Evolutionary conservation across 495 filamentous ascomycete genomes (phyloP).

Genomic region (Podospora appendiculata): DNA sequence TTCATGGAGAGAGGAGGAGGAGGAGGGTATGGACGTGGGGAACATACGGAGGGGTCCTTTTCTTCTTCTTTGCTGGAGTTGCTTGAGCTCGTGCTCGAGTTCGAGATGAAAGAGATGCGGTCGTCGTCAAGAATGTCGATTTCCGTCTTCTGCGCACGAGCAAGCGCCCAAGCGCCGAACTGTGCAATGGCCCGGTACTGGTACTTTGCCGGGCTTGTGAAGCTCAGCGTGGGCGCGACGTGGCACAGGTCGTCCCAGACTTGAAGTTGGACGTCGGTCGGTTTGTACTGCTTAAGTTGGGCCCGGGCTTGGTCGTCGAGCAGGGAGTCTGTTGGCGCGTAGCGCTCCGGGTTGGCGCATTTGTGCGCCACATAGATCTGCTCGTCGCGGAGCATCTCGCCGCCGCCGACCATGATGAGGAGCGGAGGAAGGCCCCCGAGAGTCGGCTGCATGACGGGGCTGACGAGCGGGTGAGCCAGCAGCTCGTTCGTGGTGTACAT

Average conservation of each 20-base stretch:
- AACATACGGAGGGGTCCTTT: background rate
- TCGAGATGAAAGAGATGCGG: constrained; percentile 64
- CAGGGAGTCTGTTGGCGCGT: constrained; percentile 58
- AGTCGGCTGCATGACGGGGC: constrained; percentile 75
- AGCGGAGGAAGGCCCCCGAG: constrained; percentile 85
- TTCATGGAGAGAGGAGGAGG: background rate
- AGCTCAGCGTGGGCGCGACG: constrained; percentile 82
- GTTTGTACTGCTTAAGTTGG: constrained; percentile 58
- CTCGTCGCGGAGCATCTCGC: constrained; percentile 84
- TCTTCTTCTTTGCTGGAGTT: background rate
- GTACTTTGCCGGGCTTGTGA: constrained; percentile 86
- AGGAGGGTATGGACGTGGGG: too few relatives aligned
- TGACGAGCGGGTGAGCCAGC: constrained; percentile 80
- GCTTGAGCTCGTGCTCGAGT: constrained; percentile 43
- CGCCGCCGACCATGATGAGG: constrained; percentile 77
- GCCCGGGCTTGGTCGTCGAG: constrained; percentile 55
- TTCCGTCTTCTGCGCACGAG: constrained; percentile 65
- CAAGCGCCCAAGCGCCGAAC: constrained; percentile 85
- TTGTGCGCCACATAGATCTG: constrained; percentile 95
- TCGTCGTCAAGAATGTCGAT: constrained; percentile 81
- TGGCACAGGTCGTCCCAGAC: constrained; percentile 95
- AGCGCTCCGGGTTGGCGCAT: constrained; percentile 69
- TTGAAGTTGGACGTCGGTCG: constrained; percentile 91
- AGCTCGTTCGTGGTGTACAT: constrained; percentile 89
- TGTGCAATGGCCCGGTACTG: constrained; percentile 79